Evolutionary conservation across 2,329 filamentous ascomycete species (phyloP).

Genomic region (Lachnellula subtilissima): DNA sequence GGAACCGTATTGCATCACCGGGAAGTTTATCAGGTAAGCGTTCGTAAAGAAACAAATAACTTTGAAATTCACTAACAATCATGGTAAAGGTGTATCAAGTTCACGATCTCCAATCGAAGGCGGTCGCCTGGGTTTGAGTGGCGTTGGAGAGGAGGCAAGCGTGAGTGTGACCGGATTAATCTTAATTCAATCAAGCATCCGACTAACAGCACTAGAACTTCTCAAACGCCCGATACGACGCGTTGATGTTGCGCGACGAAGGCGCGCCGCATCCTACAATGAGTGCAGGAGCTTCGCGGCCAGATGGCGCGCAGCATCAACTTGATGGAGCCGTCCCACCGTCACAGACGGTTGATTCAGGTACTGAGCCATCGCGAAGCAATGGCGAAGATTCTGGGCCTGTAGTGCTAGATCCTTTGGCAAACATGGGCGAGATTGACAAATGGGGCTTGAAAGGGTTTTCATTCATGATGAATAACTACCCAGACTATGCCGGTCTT

Average conservation of each 20-base stretch:
- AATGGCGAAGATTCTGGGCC: constrained; percentile 24
- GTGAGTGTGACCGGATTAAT: constrained; percentile 16
- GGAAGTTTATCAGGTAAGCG: constrained; percentile 27
- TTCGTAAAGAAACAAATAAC: neutral
- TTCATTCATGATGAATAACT: constrained; percentile 55
- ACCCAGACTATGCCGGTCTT: constrained; percentile 57
- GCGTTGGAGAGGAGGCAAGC: constrained; percentile 18
- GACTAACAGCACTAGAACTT: constrained; percentile 16
- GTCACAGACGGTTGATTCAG: constrained; percentile 21
- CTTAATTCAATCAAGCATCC: neutral
- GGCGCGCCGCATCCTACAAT: constrained; percentile 20
- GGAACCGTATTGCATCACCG: constrained; percentile 27
- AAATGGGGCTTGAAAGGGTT: constrained; percentile 63
- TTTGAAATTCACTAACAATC: constrained; percentile 4
- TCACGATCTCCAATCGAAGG: constrained; percentile 27
- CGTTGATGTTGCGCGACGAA: constrained; percentile 21
- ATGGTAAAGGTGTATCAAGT: constrained; percentile 20
- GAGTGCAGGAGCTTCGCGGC: constrained; percentile 14
- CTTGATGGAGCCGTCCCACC: constrained; percentile 10
- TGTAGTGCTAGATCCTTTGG: constrained; percentile 52
- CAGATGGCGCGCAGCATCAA: constrained; percentile 19
- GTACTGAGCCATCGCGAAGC: constrained; percentile 18
- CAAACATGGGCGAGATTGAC: constrained; percentile 57
- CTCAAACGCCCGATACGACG: constrained; percentile 21
- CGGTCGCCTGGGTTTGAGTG: constrained; percentile 19